Evolutionary conservation across 108 stramenopile genomes (phyloP).

Genomic region (Schizochytrium sp.): DNA sequence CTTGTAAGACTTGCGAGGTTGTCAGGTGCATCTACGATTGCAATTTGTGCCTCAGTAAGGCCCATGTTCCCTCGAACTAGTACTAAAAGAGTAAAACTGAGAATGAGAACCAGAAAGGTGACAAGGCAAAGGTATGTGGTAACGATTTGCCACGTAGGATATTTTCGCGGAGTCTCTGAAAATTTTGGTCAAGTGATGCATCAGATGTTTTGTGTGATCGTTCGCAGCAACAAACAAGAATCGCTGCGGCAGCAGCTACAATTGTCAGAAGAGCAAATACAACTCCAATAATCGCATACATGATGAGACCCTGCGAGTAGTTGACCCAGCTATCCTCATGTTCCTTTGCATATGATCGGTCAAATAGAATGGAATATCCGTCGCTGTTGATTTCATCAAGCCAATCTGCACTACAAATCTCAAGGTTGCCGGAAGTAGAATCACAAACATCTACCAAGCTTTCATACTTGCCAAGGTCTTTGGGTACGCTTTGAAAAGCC

Average conservation of each 20-base stretch:
- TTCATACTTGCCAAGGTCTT: constrained; percentile 37
- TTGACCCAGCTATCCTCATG: constrained; percentile 21
- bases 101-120: not conserved
- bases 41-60: constrained; percentile 25
- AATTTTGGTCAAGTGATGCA: not conserved
- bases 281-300: constrained; percentile 3
- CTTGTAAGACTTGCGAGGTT: constrained; percentile 7
- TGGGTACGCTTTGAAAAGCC: not conserved
- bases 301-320: constrained; percentile 11
- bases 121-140: constrained; percentile 36
- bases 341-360: not conserved
- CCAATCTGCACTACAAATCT: constrained; percentile 30
- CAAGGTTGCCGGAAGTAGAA: not conserved
- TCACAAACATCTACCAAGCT: not conserved
- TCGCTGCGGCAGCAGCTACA: not conserved
- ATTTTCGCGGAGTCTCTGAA: not conserved
- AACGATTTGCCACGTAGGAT: constrained; percentile 40
- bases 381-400: not conserved
- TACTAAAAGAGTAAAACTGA: not conserved
- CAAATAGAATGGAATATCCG: not conserved
- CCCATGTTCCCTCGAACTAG: constrained; percentile 54
- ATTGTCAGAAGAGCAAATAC: constrained; percentile 29
- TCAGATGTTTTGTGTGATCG: not conserved
- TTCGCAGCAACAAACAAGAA: not conserved
- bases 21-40: constrained; percentile 33